phyloP scores from a whole-genome alignment of 2,329 filamentous ascomycete species.

The Knoxdaviesia proteae region DNA sequence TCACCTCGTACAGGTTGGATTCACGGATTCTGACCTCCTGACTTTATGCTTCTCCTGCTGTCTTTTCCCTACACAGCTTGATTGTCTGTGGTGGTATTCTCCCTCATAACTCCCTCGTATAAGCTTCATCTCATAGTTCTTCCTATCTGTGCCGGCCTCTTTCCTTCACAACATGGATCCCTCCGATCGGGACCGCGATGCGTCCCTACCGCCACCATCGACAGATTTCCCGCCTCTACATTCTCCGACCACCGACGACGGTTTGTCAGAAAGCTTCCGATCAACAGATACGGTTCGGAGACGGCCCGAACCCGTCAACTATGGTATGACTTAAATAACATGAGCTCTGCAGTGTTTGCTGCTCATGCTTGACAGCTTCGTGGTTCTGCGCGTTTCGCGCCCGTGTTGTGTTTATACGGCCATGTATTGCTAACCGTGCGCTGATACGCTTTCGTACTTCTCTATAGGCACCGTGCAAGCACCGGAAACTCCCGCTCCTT shows the following conservation, averaged over 20 bases:
- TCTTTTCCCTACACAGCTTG: too few relatives aligned
- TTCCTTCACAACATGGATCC: too few relatives aligned
- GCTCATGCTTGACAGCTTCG: constrained; percentile 3
- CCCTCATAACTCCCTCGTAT: too few relatives aligned
- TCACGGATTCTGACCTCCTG: too few relatives aligned
- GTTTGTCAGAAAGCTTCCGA: constrained; percentile 31
- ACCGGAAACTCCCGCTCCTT: neutral
- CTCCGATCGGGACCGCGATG: too few relatives aligned
- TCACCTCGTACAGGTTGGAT: too few relatives aligned
- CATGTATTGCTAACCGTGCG: neutral
- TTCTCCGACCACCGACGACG: constrained; percentile 15
- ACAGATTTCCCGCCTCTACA: too few relatives aligned
- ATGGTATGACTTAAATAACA: constrained; percentile 24
- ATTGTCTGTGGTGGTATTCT: too few relatives aligned
- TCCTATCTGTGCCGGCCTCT: too few relatives aligned
- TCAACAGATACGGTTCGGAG: constrained; percentile 39
- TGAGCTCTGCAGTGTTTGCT: neutral
- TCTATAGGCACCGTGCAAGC: constrained; percentile 15
- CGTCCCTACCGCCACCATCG: too few relatives aligned
- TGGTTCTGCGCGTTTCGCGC: neutral
- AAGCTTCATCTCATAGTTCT: too few relatives aligned
- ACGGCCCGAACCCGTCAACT: constrained; percentile 26
- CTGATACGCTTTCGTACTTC: neutral
- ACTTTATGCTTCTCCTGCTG: too few relatives aligned
- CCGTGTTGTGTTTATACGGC: neutral